Conservation (phyloP, 768 basidiomycete genomes). For the Termitomyces eurrhizus region DNA sequence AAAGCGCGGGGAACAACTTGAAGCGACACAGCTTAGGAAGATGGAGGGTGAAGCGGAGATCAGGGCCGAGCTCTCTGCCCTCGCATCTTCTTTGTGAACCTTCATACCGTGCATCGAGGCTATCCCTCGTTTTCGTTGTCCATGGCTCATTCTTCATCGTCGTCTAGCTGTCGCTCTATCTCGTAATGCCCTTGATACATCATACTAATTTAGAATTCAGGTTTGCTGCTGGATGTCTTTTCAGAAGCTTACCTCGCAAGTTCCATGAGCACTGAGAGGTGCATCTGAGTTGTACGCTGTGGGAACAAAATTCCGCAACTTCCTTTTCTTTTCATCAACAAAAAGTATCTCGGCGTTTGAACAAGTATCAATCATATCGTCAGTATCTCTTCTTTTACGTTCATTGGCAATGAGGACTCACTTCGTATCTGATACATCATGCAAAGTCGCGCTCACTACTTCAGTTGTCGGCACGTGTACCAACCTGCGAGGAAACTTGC, state of each 20-base stretch:
- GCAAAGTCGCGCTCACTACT: not conserved
- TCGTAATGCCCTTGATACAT: not conserved
- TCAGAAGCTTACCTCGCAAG: not conserved
- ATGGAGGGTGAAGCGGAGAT: constrained; percentile 90
- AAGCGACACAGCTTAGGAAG: constrained; percentile 95
- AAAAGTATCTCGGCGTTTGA: not conserved
- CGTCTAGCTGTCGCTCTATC: constrained; percentile 2
- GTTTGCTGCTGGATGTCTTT: not conserved
- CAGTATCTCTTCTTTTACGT: not conserved
- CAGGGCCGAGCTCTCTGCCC: constrained; percentile 60
- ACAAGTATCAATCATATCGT: not conserved
- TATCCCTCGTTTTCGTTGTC: not conserved
- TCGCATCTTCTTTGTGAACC: constrained; percentile 1
- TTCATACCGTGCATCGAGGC: not conserved
- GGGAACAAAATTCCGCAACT: not conserved
- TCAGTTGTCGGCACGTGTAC: not conserved
- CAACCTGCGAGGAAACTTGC: not conserved
- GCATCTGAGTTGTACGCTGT: not conserved
- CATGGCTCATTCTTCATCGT: not conserved
- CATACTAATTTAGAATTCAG: constrained; percentile 5
- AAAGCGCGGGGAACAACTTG: constrained; percentile 85
- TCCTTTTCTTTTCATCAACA: not conserved
- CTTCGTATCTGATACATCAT: not conserved
- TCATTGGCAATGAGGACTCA: not conserved
- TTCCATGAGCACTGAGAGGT: not conserved